Base-by-base conservation (phyloP, 352 stramenopile species). In the Phytophthora boehmeriae region DNA sequence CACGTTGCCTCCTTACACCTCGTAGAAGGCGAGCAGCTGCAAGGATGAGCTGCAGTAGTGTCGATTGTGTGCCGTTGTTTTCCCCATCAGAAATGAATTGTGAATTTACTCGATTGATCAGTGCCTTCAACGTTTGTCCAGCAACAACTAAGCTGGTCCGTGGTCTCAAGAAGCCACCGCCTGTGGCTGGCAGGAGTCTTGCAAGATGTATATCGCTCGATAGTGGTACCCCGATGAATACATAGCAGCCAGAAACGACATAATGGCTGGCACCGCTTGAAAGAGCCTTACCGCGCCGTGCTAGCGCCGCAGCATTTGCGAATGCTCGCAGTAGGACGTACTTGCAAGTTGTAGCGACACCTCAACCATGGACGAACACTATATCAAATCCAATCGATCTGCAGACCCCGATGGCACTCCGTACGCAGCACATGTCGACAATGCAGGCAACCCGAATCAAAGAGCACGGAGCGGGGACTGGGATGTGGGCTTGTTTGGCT, bases 1-100 rank as follows among this genome's bases (percentile, higher is more conserved):
- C 27, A 71, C 55, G 16, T 53, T 86, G 32, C 73, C 73, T 39
- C 47, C 71, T 23, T 86, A 81, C 60, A 28, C 42, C 4, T 14
- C 52, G 36, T 70, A 70, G 55, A 20, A 16, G 16, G 27, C 10
- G 11, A 46, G 41, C 51, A 28, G 32, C 42, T 36, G 45, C 8
- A 55, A n/a, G n/a, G n/a, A n/a, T n/a, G n/a, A n/a, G n/a, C n/a
- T n/a, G n/a, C n/a, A n/a, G n/a, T 46, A 36, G 22, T 47, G 10
- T 30, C 0, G 5, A 23, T n/a, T 48, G 42, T 25, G 25, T 30
- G 25, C 25, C 25, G 25, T 30, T 30, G 6, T 30, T 30, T 30
- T 30, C 25, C 25, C 25, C 25, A 30, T 30, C 25, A 3, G 25
- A 30, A 30, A 30, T 30, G 25, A 30, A 30, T 30, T 30, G 25